Percentiles rank a stretch among this genome's conserved stretches.
Conservation (phyloP, 2,329 filamentous ascomycete species). For the Beauveria asiatica region DNA sequence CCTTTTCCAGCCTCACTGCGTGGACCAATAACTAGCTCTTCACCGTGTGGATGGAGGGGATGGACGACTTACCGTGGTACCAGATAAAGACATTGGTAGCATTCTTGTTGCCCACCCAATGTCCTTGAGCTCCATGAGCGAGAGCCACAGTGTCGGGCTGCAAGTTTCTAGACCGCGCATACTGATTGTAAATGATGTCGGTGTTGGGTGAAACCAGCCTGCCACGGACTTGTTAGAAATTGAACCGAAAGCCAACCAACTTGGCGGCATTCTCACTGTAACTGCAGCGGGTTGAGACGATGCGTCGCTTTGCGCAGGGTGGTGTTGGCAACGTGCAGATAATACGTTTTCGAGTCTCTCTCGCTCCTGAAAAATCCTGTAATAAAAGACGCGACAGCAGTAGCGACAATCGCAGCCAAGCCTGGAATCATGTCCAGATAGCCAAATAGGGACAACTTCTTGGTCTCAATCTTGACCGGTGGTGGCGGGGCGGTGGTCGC, state of each 20-base stretch:
- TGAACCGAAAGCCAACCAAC: neutral
- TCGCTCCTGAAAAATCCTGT: slow-evolving; percentile 13
- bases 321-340: slow-evolving; percentile 18
- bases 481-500: neutral
- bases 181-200: slow-evolving; percentile 14
- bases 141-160: slow-evolving; percentile 15
- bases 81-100: slow-evolving; percentile 17
- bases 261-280: slow-evolving; percentile 13
- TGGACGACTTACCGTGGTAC: slow-evolving; percentile 16
- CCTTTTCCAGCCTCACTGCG: neutral
- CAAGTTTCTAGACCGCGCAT: slow-evolving; percentile 12
- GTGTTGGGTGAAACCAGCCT: slow-evolving; percentile 16
- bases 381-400: slow-evolving; percentile 10
- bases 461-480: neutral
- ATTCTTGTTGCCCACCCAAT: slow-evolving; percentile 17
- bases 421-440: slow-evolving; percentile 16
- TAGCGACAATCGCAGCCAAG: slow-evolving; percentile 11
- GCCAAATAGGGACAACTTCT: slow-evolving; percentile 11
- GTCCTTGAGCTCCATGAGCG: slow-evolving; percentile 14
- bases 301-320: slow-evolving; percentile 13
- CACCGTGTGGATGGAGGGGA: neutral
- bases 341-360: slow-evolving; percentile 14
- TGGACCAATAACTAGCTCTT: neutral
- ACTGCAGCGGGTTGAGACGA: slow-evolving; percentile 14
- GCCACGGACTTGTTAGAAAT: neutral